Percentiles rank a stretch among this genome's conserved stretches.
Evolutionary conservation across 805 yeast species (phyloP).

Genomic region (Cyberlindnera meyerae): DNA sequence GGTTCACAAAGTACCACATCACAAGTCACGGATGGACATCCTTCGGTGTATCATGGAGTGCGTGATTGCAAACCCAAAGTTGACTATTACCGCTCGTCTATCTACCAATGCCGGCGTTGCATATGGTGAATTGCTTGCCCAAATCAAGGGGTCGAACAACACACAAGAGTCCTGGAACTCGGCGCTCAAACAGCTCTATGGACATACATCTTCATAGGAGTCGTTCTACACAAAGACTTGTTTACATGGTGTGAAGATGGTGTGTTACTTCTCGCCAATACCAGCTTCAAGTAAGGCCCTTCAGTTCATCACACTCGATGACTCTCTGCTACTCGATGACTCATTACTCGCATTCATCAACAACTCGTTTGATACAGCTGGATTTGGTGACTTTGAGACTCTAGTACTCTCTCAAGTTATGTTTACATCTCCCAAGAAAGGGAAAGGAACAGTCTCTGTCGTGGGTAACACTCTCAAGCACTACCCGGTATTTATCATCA

Average conservation of each 20-base stretch:
- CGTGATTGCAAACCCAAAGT: conserved; percentile 24
- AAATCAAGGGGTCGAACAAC: conserved; percentile 1
- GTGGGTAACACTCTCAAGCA: conserved; percentile 31
- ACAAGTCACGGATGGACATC: conserved; percentile 26
- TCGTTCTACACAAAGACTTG: not conserved
- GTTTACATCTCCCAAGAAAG: conserved; percentile 20
- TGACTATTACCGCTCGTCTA: conserved; percentile 17
- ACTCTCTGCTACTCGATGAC: conserved; percentile 21
- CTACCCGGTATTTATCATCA: conserved; percentile 37
- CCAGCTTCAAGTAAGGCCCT: conserved; percentile 32
- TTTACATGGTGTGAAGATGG: conserved; percentile 26
- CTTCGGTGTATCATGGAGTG: conserved; percentile 29
- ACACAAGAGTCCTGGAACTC: conserved; percentile 2
- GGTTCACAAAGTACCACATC: conserved; percentile 20
- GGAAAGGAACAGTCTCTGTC: conserved; percentile 18
- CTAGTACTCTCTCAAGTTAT: too few relatives aligned
- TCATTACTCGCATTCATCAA: conserved; percentile 22
- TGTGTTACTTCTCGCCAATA: conserved; percentile 36
- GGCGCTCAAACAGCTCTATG: conserved; percentile 29
- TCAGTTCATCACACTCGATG: conserved; percentile 46
- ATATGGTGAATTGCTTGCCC: too few relatives aligned
- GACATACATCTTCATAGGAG: conserved; percentile 13
- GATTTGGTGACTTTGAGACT: conserved; percentile 16
- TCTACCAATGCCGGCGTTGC: too few relatives aligned
- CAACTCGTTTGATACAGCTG: conserved; percentile 22